Evolutionary conservation across 2,329 filamentous ascomycete genomes (phyloP), one percentile per base, ranked within the genome.

Genomic region (Alternaria infectoria): DNA sequence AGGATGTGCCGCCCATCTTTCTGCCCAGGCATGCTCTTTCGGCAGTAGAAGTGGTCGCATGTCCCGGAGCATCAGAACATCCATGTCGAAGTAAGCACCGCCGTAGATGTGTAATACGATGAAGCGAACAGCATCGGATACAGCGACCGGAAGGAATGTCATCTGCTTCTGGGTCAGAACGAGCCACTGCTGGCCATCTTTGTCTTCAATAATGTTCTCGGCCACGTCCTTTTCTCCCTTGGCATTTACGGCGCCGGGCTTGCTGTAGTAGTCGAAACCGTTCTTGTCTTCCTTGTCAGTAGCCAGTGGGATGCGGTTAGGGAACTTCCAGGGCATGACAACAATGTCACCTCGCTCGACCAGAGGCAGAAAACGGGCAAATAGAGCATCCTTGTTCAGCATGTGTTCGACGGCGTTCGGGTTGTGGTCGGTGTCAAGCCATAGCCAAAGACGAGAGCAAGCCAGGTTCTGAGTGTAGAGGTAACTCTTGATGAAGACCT

Each of bases 91-190:
- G 67, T 87, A 87, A 11, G 83, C 82, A 2, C 85, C 85, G 25
- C 85, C 85, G 63, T 86, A 82, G 15, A 85, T 78, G 70, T 87
- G 85, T 45, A 87, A 74, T 21, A 87, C 84, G 10, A 87, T 83
- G 65, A 87, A 87, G 54, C 85, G 81, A 7, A 86, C 83, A 6
- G 85, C 85, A 71, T 87, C 85, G 1, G 85, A 86, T 36, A 87
- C 84, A n/a, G 85, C 85, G 9, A 86, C 85, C 0, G 85, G 85
- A n/a, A 87, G 79, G 73, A 86, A 87, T 2, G 85, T 86, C 83
- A 86, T 86, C 69, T 86, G 85, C 72, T 85, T 86, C 26, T 84
- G 81, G 0, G 84, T 84, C 52, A 87, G 77, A 11, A 84, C 83
- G 10, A 87, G 77, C 84, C 84, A 87, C 64, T 86, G 83, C 61